Conservation (phyloP, 768 basidiomycete species). For the Vishniacozyma victoriae region DNA sequence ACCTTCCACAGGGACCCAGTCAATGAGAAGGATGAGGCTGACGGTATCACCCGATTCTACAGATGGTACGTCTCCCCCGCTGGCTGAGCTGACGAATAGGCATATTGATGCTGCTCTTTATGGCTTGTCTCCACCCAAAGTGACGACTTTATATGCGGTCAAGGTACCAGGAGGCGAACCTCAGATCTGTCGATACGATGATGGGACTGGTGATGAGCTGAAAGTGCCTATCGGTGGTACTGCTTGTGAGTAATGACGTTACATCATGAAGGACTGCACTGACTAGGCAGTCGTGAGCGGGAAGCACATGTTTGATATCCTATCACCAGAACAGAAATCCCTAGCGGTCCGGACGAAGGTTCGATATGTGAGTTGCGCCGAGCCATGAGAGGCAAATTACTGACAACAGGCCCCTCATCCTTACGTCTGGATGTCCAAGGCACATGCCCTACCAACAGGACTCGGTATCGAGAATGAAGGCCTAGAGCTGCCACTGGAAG, state of each 20-base stretch:
- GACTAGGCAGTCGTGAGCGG: conserved; percentile 54
- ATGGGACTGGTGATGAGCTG: conserved; percentile 78
- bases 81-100: conserved; percentile 21
- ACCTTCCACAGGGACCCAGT: conserved; percentile 80
- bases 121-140: conserved; percentile 55
- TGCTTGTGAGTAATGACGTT: conserved; percentile 57
- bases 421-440: conserved; percentile 83
- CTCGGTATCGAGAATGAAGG: conserved; percentile 76
- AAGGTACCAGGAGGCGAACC: conserved; percentile 60
- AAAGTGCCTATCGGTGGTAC: conserved; percentile 80
- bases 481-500: conserved; percentile 59
- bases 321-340: conserved; percentile 67
- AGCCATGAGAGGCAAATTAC: background rate
- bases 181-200: conserved; percentile 72
- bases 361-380: conserved; percentile 53
- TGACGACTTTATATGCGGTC: conserved; percentile 78
- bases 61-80: conserved; percentile 54
- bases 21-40: conserved; percentile 65
- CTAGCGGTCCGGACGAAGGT: conserved; percentile 71
- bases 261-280: background rate
- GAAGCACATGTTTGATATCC: conserved; percentile 73
- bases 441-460: conserved; percentile 67
- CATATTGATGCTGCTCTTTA: conserved; percentile 69
- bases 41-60: conserved; percentile 80
- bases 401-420: conserved; percentile 59